Base-by-base conservation (phyloP, 345 rosid species). In the Brassica nigra region DNA sequence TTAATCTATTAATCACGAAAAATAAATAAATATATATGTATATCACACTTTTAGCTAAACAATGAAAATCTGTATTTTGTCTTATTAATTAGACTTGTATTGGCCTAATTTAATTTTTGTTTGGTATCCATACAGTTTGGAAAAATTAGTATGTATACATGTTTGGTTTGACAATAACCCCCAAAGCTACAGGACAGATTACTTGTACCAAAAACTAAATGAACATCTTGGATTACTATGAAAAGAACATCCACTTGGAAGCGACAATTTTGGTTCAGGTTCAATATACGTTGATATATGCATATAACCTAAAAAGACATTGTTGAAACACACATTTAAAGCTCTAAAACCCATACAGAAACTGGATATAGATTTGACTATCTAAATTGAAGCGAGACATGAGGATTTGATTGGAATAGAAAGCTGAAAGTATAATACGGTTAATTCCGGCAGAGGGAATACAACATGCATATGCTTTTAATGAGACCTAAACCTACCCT, bases 401-500 rank as follows among this genome's bases (percentile, higher is more conserved):
- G 73, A 71, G 76, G 71, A 42, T 67, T 71, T 44, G 9, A 39
- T 33, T 79, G 58, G 39, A 71, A 55, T 2, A 7, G 2, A 66
- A 65, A 65, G 49, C 70, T 47, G 75, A 68, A 47, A 34, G 70
- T 59, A 67, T 61, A 62, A 59, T 74, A 12, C 58, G 66, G 82
- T 74, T 79, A 68, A 79, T 68, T 58, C 14, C 39, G 78, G 74
- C 42, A 42, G 82, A 68, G 71, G 62, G 66, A 28, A 62, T 68
- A 75, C 72, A 75, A 75, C 78, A 80, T 80, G 76, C 76, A 75
- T 69, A 67, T 80, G 75, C 71, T 74, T 36, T 74, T 69, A 75
- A 80, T 80, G 79, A 80, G 74, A 80, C 83, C 83, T 63, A 80
- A 69, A 80, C 83, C 83, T 75, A 75, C 79, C 83, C 20, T 54